Percentiles rank a stretch among this genome's conserved stretches.
phyloP scores from a whole-genome alignment of 768 basidiomycete species.

The Lentinula sp. region DNA sequence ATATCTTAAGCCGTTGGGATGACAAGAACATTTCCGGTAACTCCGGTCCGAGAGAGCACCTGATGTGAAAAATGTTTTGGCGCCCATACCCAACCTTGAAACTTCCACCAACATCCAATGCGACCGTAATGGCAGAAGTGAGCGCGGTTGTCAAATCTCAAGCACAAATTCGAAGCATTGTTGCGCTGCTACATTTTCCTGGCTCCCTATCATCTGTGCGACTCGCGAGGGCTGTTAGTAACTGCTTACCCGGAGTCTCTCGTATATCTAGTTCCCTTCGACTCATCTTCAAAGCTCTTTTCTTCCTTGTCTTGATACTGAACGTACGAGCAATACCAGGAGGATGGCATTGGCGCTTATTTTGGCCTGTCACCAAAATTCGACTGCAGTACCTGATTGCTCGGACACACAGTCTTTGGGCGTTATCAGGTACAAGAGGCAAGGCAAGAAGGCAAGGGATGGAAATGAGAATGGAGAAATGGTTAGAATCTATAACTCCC shows the following conservation, averaged over 20 bases:
- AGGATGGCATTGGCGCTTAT: slow-evolving; percentile 5
- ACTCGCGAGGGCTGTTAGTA: not conserved
- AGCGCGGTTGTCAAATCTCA: not conserved
- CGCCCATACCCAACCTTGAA: no score
- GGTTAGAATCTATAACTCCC: slow-evolving; percentile 42
- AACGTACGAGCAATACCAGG: slow-evolving; percentile 5
- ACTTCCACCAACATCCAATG: not conserved
- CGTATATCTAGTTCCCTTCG: not conserved
- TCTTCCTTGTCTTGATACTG: not conserved
- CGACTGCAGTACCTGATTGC: slow-evolving; percentile 5
- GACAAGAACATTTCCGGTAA: no score
- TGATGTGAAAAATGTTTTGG: no score
- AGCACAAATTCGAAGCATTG: not conserved
- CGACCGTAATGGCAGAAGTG: not conserved
- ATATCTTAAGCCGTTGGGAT: no score
- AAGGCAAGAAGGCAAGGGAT: slow-evolving; percentile 17
- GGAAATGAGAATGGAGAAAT: slow-evolving; percentile 25
- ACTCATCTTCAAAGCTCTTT: not conserved
- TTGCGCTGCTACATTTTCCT: not conserved
- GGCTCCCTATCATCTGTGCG: not conserved
- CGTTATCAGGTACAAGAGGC: not conserved
- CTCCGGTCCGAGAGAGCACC: no score
- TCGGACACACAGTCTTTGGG: slow-evolving; percentile 6
- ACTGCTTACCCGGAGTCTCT: not conserved
- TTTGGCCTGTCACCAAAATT: not conserved